Conservation (phyloP, 1,284 basidiomycete genomes). For the Trichosporon sp. region DNA sequence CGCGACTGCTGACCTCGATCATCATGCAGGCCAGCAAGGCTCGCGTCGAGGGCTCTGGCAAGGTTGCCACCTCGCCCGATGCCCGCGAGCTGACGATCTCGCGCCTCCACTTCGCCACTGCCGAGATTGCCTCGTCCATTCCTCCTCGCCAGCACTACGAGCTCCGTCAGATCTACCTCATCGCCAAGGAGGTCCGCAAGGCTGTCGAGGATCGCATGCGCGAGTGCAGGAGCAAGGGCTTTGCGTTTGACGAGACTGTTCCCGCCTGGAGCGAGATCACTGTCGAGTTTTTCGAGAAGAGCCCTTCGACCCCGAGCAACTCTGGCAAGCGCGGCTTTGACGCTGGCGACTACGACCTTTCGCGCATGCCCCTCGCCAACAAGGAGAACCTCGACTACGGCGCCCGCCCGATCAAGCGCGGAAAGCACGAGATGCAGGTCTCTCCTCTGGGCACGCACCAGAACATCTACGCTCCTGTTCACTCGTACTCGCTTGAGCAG, state of each 20-base stretch:
- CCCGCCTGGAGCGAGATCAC: constrained; percentile 15
- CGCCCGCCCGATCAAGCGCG: constrained; percentile 15
- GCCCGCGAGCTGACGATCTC: constrained; percentile 39
- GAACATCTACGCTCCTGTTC: constrained; percentile 19
- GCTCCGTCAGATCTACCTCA: constrained; percentile 52
- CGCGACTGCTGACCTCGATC: constrained; percentile 49
- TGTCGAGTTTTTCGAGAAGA: constrained; percentile 25
- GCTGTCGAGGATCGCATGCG: constrained; percentile 18
- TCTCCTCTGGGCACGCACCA: constrained; percentile 17
- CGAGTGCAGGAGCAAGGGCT: constrained; percentile 6
- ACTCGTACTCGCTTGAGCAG: constrained; percentile 8
- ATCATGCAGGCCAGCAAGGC: constrained; percentile 42
- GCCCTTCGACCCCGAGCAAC: constrained; percentile 20
- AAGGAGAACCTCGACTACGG: constrained; percentile 21
- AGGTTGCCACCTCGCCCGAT: constrained; percentile 13
- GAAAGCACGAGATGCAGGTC: constrained; percentile 13
- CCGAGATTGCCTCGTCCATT: constrained; percentile 51
- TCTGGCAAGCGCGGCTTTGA: constrained; percentile 13
- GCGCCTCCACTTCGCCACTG: constrained; percentile 51
- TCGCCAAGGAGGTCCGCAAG: constrained; percentile 47
- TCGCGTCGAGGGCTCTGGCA: constrained; percentile 19
- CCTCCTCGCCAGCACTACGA: constrained; percentile 49
- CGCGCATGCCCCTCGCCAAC: constrained; percentile 7
- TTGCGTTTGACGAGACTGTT: constrained; percentile 2
- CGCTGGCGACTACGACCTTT: constrained; percentile 6